Evolutionary conservation across 2,329 filamentous ascomycete species (phyloP).

Genomic region (Colletotrichum tofieldiae): DNA sequence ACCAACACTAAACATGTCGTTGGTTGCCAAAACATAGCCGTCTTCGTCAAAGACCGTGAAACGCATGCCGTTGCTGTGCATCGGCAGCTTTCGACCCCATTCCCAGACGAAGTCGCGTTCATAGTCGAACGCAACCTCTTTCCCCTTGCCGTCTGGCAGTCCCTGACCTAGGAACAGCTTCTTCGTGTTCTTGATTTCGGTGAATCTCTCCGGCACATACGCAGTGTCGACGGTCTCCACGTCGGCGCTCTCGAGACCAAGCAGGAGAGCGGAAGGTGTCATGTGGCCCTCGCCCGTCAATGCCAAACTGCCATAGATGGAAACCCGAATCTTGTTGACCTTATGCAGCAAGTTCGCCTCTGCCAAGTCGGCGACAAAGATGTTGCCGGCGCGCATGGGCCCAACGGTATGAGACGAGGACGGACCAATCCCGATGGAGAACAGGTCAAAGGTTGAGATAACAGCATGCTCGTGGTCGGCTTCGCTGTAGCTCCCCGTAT

Average conservation of each 20-base stretch:
- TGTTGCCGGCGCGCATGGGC: conserved; percentile 67
- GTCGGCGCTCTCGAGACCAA: conserved; percentile 65
- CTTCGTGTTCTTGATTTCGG: conserved; percentile 62
- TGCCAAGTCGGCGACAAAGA: conserved; percentile 64
- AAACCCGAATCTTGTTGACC: conserved; percentile 63
- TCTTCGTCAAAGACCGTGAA: conserved; percentile 65
- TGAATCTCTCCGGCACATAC: conserved; percentile 63
- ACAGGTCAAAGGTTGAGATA: conserved; percentile 67
- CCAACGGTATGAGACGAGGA: conserved; percentile 68
- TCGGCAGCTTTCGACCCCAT: conserved; percentile 66
- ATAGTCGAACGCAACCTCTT: conserved; percentile 65
- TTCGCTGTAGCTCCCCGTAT: conserved; percentile 62
- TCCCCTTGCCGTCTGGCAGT: conserved; percentile 57
- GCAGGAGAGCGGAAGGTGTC: conserved; percentile 65
- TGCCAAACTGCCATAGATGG: conserved; percentile 66
- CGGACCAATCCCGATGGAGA: conserved; percentile 67
- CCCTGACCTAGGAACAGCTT: conserved; percentile 61
- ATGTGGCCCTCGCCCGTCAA: conserved; percentile 68
- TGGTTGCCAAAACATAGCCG: conserved; percentile 63
- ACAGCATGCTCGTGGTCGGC: conserved; percentile 67
- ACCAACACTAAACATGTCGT: conserved; percentile 67
- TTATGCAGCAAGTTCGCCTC: conserved; percentile 62
- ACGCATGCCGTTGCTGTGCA: conserved; percentile 69
- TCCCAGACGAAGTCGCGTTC: conserved; percentile 66
- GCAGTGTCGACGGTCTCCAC: conserved; percentile 66